Evolutionary conservation across 169 alveolate genomes (phyloP), one percentile per base, ranked within the genome.

Genomic region (Babesia caballi): DNA sequence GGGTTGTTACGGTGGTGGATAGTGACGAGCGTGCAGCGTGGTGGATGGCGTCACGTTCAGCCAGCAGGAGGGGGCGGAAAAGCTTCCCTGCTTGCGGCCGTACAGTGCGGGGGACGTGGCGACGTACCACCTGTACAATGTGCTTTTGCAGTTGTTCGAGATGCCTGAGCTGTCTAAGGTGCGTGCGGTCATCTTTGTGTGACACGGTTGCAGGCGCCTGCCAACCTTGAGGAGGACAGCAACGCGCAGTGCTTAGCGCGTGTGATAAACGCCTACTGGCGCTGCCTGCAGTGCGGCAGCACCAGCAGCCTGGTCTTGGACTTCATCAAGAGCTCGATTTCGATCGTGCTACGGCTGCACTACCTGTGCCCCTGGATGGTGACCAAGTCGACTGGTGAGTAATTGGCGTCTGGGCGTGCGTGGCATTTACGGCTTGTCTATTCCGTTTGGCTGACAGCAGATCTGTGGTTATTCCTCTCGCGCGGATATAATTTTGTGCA

Each of bases 291-390:
- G 54, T 19, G 4, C 11, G 44, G 38, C 4, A 35, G 61, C 27
- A 4, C 30, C 15, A 46, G 28, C 47, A 19, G 27, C 11, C 17
- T 36, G 21, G 23, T 63, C 12, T 27, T 40, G 28, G 73, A 32
- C 6, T 63, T 63, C 49, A 49, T 63, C 27, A 63, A 49, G 41
- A 53, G 36, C 50, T 63, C 73, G 0, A 28, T 63, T 25, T 49
- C 61, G 23, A 63, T 63, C 25, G 60, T 49, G 2, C 50, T 63
- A 8, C 58, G 50, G 5, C 15, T 63, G n/a, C 73, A 63, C 50
- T 63, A 63, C 35, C 50, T 63, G 25, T 63, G 73, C 30, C 73
- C 73, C 44, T 63, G 73, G 73, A 44, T 63, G 73, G 50, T 63
- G 25, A 63, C 44, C 58, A 63, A 44, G 35, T 63, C 73, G 3